Percentiles rank a stretch among this genome's conserved stretches.
phyloP scores from a whole-genome alignment of 768 basidiomycete species.

The Mycena amicta region DNA sequence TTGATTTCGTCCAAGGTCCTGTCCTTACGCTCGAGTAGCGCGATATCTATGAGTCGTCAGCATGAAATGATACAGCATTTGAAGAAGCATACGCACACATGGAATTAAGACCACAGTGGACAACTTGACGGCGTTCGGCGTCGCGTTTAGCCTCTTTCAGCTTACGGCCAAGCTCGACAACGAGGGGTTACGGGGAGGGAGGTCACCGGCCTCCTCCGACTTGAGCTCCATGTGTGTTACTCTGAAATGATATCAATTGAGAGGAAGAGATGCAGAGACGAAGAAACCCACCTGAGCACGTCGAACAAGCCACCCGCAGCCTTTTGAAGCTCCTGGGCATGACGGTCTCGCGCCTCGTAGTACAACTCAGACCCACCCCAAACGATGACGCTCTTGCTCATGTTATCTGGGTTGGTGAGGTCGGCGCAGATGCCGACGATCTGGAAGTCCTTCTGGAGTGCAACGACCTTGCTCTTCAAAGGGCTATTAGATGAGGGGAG shows the following conservation, averaged over 20 bases:
- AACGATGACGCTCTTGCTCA: background rate
- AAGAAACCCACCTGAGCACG: background rate
- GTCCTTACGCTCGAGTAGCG: background rate
- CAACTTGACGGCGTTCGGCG: background rate
- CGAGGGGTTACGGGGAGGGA: background rate
- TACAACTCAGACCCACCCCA: background rate
- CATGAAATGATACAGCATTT: background rate
- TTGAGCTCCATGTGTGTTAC: background rate
- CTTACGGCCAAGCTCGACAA: background rate
- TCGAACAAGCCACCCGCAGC: background rate
- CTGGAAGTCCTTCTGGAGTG: background rate
- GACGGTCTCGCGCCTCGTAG: background rate
- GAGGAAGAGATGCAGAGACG: background rate
- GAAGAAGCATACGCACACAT: background rate
- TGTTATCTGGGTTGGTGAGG: background rate
- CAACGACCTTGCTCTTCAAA: background rate
- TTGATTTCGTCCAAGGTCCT: background rate
- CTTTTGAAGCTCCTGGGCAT: background rate
- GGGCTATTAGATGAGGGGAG: background rate
- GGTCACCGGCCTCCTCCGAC: background rate
- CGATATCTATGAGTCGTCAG: background rate
- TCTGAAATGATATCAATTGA: background rate
- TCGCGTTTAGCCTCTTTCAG: slow-evolving; percentile 28
- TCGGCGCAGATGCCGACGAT: background rate
- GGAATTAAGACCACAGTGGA: background rate